These are phyloP conservation scores for Firmiana major DNA, from an alignment of 345 rosid species.

Conservation along the genomic window DNA sequence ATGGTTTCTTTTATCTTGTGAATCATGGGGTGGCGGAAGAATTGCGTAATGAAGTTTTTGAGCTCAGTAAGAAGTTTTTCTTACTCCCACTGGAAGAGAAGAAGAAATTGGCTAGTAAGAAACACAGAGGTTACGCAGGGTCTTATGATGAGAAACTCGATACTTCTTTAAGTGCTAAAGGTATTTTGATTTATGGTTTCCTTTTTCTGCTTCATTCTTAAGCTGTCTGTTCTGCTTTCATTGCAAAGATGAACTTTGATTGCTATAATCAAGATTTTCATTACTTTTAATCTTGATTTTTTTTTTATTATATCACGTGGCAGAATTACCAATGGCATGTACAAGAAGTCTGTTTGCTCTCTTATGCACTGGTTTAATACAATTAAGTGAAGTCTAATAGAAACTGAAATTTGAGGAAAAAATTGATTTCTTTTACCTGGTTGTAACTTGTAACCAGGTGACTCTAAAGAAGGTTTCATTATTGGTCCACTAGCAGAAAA, in stretches of 20 bases:
- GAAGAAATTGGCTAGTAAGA: slow-evolving; percentile 36
- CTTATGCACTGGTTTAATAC: neutral
- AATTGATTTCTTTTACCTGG: neutral
- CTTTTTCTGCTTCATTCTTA: neutral
- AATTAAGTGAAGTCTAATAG: neutral
- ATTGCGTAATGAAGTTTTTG: slow-evolving; percentile 33
- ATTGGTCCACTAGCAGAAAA: slow-evolving; percentile 48
- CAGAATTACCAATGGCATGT: neutral
- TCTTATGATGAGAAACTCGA: slow-evolving; percentile 53
- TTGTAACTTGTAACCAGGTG: slow-evolving; percentile 40
- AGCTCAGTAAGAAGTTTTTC: slow-evolving; percentile 59
- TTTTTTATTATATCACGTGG: neutral
- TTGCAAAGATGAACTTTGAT: neutral
- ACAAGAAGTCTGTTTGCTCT: neutral
- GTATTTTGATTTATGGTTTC: slow-evolving; percentile 19
- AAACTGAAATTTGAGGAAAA: neutral
- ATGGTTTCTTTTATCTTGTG: slow-evolving; percentile 79
- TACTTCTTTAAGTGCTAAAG: slow-evolving; percentile 32
- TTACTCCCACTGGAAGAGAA: slow-evolving; percentile 60
- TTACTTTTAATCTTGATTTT: neutral
- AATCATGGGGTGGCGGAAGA: slow-evolving; percentile 75
- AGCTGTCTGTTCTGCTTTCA: neutral
- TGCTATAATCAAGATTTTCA: neutral
- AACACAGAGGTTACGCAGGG: slow-evolving; percentile 59
- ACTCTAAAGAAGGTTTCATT: slow-evolving; percentile 66